Conservation (phyloP, 2,329 filamentous ascomycete genomes). For the Diaporthe citri region DNA sequence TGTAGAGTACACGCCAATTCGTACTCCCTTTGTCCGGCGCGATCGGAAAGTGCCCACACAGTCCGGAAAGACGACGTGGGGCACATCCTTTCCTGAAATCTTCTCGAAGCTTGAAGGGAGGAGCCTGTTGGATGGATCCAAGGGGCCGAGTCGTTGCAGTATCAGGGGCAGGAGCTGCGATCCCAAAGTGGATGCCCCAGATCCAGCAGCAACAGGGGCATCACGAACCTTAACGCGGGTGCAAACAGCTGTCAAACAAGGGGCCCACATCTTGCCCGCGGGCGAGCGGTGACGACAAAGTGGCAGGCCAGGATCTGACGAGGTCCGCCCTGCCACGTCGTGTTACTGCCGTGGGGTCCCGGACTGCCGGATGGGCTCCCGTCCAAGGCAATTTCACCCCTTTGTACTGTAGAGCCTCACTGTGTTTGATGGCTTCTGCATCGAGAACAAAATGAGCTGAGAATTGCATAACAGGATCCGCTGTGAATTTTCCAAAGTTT, state of each 20-base stretch:
- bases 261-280: constrained; percentile 24
- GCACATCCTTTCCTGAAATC: constrained; percentile 37
- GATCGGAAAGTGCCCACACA: constrained; percentile 38
- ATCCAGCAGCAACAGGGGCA: constrained; percentile 22
- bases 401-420: constrained; percentile 32
- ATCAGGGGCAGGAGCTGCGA: constrained; percentile 33
- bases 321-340: constrained; percentile 39
- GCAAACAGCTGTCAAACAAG: constrained; percentile 40
- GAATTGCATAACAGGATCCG: constrained; percentile 31
- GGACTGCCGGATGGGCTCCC: constrained; percentile 29
- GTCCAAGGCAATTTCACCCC: constrained; percentile 19
- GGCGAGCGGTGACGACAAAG: constrained; percentile 38
- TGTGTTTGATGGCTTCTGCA: constrained; percentile 19
- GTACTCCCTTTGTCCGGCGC: constrained; percentile 21
- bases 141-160: constrained; percentile 28
- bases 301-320: constrained; percentile 38
- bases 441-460: constrained; percentile 29
- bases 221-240: constrained; percentile 34
- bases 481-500: constrained; percentile 20
- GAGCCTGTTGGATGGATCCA: constrained; percentile 19
- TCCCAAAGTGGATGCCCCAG: constrained; percentile 31
- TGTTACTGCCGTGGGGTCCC: constrained; percentile 35
- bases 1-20: neutral
- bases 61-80: constrained; percentile 34
- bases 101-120: constrained; percentile 40